phyloP scores from a whole-genome alignment of 441 rosid genomes.

The Populus hybrid region DNA sequence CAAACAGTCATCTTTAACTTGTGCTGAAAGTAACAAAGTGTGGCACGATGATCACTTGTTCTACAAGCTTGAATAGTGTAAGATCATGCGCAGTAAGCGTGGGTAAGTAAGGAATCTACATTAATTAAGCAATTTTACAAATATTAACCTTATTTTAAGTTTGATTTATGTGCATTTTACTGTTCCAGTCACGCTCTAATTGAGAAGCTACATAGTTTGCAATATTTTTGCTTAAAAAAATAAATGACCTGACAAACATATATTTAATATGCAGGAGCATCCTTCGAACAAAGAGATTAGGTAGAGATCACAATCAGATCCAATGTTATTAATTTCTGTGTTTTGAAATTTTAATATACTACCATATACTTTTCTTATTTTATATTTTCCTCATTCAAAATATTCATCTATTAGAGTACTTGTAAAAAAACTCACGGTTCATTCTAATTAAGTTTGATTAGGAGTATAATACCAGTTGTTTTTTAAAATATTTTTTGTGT shows the following conservation, averaged over 20 bases:
- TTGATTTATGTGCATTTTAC: neutral
- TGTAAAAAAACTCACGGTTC: neutral
- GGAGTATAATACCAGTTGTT: too few species aligned
- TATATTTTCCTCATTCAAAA: too few species aligned
- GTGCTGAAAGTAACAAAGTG: neutral
- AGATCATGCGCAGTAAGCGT: slow-evolving; percentile 21
- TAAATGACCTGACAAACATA: slow-evolving; percentile 19
- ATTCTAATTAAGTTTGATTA: too few species aligned
- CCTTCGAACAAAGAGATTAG: slow-evolving; percentile 46
- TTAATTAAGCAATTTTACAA: neutral
- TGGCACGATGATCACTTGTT: neutral
- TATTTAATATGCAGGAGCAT: slow-evolving; percentile 21
- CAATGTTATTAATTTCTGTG: slow-evolving; percentile 28
- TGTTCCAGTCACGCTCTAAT: neutral
- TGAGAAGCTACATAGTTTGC: neutral
- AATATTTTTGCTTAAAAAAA: neutral
- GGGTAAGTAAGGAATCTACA: neutral
- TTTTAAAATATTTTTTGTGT: too few species aligned
- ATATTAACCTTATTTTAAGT: neutral
- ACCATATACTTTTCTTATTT: neutral
- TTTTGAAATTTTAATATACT: neutral
- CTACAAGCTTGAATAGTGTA: slow-evolving; percentile 19
- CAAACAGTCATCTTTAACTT: neutral
- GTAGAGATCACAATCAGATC: slow-evolving; percentile 34
- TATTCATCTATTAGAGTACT: too few species aligned